Base-by-base conservation (phyloP, 1,284 basidiomycete species). In the Marasmius oreades region DNA sequence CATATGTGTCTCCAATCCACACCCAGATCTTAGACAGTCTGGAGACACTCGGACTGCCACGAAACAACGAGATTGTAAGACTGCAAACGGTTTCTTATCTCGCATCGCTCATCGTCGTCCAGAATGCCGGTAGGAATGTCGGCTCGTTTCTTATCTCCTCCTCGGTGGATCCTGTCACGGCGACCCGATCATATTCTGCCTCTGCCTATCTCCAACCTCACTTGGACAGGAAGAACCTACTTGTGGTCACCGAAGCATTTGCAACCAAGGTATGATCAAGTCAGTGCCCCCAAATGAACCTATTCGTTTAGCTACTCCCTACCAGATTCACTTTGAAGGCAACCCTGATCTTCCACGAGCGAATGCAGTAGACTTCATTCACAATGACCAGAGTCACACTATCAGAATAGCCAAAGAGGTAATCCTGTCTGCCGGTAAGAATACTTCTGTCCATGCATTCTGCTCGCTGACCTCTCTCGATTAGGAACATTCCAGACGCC, bases 401-500 rank as follows among this genome's bases (percentile, higher is more conserved):
- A 48, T 47, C 11, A 20, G 28, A 16, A 53, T 37, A 12, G n/a
- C 26, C 11, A 55, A 55, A 16, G 57, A 59, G 23, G 45, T 59
- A 2, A 55, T 59, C n/a, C 22, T 59, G n/a, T 37, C 46, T n/a
- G 56, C 52, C 3, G 52, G 56, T 54, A 44, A 28, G 56, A 39
- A 14, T n/a, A 14, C 11, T 33, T 7, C 12, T 11, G 20, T 5
- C 11, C 34, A 45, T 28, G 20, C 20, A 2, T 52, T 42, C 14
- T 16, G 8, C 10, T 43, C 23, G 26, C 39, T 43, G n/a, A 46
- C 22, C 16, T 1, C 20, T 18, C 20, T 14, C 50, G 1, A 24
- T 36, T 24, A 53, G 57, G 57, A 14, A 45, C 53, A 36, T 52
- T 52, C 28, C 48, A 55, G 20, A 55, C 57, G 1, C 57, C 57